Conservation (phyloP, 2,329 filamentous ascomycete genomes). For the Rutstroemia sp. region DNA sequence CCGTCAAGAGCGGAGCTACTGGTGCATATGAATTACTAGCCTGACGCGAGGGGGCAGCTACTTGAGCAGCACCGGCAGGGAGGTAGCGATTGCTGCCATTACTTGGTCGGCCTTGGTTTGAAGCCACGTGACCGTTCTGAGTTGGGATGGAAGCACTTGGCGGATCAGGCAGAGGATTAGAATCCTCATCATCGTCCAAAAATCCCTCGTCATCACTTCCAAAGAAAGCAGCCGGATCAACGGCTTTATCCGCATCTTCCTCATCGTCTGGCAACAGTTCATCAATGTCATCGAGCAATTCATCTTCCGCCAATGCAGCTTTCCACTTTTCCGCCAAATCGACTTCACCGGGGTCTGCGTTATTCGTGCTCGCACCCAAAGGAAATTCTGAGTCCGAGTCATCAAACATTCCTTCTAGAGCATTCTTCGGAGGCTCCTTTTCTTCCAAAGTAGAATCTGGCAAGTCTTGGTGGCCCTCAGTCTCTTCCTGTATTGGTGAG, state of each 20-base stretch:
- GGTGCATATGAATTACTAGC: slow-evolving; percentile 24
- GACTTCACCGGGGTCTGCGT: slow-evolving; percentile 21
- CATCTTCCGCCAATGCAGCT: slow-evolving; percentile 70
- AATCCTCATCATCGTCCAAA: slow-evolving; percentile 48
- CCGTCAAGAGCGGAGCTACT: slow-evolving; percentile 25
- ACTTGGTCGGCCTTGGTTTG: slow-evolving; percentile 11
- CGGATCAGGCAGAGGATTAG: slow-evolving; percentile 20
- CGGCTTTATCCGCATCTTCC: slow-evolving; percentile 34
- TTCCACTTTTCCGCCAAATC: slow-evolving; percentile 75
- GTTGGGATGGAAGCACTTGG: slow-evolving; percentile 18
- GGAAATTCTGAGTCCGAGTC: slow-evolving; percentile 25
- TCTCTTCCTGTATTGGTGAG: slow-evolving; percentile 11
- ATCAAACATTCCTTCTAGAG: slow-evolving; percentile 21
- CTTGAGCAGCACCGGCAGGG: slow-evolving; percentile 16
- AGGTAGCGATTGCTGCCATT: slow-evolving; percentile 25
- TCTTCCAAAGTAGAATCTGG: background rate
- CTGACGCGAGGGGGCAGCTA: background rate
- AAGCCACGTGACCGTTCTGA: slow-evolving; percentile 29
- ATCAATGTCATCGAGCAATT: slow-evolving; percentile 49
- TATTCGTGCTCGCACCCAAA: slow-evolving; percentile 6
- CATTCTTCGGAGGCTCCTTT: slow-evolving; percentile 11
- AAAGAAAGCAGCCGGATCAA: slow-evolving; percentile 61
- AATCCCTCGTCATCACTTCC: slow-evolving; percentile 83
- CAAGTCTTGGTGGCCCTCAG: slow-evolving; percentile 9
- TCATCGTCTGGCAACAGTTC: slow-evolving; percentile 54